Evolutionary conservation across 2,329 filamentous ascomycete species (phyloP).

Genomic region (Claviceps fusiformis): DNA sequence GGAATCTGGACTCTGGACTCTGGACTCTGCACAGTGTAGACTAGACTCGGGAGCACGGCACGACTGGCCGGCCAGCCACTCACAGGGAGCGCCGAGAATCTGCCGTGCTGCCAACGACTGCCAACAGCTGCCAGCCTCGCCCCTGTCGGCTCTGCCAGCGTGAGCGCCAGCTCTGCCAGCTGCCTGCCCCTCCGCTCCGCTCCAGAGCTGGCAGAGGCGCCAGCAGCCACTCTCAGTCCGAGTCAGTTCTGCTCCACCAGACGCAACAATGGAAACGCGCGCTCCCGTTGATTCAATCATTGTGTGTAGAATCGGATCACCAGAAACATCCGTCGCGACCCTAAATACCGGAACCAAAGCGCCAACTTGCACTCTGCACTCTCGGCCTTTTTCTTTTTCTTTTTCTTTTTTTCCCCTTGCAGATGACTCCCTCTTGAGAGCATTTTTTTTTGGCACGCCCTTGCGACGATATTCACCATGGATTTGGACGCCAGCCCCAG

Average conservation of each 20-base stretch:
- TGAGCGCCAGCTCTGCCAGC: background rate
- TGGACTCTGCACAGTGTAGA: too few species aligned
- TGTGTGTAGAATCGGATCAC: background rate
- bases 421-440: constrained; percentile 8
- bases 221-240: background rate
- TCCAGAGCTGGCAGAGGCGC: background rate
- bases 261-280: constrained; percentile 5
- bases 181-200: background rate
- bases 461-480: constrained; percentile 9
- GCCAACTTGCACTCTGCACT: background rate
- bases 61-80: too few species aligned
- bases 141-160: too few species aligned
- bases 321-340: constrained; percentile 5
- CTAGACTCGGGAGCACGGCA: too few species aligned
- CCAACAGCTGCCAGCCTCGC: background rate
- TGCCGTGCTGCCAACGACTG: background rate
- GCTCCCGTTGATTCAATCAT: background rate
- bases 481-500: constrained; percentile 7
- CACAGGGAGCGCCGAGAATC: background rate
- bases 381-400: background rate
- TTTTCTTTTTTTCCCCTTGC: background rate
- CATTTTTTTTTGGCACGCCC: background rate
- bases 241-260: constrained; percentile 1
- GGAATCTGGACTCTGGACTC: too few species aligned
- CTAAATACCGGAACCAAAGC: background rate